Evolutionary conservation across 2,329 filamentous ascomycete genomes (phyloP).

Genomic region (Monosporascus ibericus): DNA sequence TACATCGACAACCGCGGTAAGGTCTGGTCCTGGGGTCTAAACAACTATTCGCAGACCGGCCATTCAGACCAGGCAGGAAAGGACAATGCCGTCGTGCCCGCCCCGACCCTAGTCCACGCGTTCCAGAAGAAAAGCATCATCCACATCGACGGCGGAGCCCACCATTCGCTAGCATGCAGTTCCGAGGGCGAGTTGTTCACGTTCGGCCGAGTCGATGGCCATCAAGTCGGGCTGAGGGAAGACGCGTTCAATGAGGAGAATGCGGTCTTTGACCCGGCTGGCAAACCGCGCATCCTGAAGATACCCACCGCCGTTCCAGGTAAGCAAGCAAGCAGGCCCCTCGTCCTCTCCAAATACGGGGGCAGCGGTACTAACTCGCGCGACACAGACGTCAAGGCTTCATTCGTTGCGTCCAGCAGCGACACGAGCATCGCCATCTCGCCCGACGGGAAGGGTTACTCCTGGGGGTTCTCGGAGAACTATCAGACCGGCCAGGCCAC

Average conservation of each 20-base stretch:
- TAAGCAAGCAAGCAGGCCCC: conserved; percentile 28
- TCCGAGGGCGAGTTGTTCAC: conserved; percentile 35
- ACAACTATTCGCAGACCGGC: conserved; percentile 66
- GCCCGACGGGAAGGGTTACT: conserved; percentile 62
- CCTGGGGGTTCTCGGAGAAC: conserved; percentile 75
- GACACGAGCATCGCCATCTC: conserved; percentile 71
- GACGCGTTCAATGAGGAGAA: conserved; percentile 50
- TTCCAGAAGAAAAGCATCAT: conserved; percentile 59
- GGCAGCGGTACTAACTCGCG: conserved; percentile 11
- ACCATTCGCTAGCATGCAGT: conserved; percentile 54
- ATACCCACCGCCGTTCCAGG: conserved; percentile 56
- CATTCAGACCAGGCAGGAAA: conserved; percentile 57
- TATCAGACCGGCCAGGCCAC: conserved; percentile 76
- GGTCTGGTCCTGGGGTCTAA: conserved; percentile 66
- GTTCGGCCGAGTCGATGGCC: conserved; percentile 41
- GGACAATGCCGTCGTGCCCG: conserved; percentile 65
- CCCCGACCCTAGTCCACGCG: conserved; percentile 60
- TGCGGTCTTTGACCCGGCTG: conserved; percentile 57
- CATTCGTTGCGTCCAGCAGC: conserved; percentile 55
- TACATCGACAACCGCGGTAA: conserved; percentile 60
- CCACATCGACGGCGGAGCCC: conserved; percentile 63
- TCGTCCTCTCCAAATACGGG: background rate
- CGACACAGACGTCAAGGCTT: conserved; percentile 41
- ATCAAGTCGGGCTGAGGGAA: conserved; percentile 52
- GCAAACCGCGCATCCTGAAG: conserved; percentile 65